Evolutionary conservation across 2,329 filamentous ascomycete species (phyloP), one percentile per base, ranked within the genome.

Genomic region (Cercospora brassicicola): DNA sequence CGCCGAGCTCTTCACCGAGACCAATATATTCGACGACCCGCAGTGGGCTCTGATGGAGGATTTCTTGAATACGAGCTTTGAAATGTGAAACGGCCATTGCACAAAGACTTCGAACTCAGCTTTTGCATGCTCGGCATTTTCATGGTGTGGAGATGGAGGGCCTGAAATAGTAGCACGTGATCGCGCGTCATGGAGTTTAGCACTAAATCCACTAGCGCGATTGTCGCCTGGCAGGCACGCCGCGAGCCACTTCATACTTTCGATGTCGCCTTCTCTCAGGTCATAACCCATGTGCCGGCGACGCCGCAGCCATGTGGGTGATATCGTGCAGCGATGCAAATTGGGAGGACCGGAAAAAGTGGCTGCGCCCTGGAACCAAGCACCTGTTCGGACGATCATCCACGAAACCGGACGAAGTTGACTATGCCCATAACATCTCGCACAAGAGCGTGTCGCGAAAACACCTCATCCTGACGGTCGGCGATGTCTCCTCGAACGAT

Each of bases 391-490:
- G 94, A 65, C 89, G 94, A 71, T 93, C 91, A 42, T 86, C 91
- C 75, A 84, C 88, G 88, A 75, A 69, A 39, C 71, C 64, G 13
- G 53, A 66, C 31, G 59, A 75, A 53, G 74, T 84, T 73, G 84
- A 77, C 30, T 76, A 76, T 23, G 67, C 88, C 2, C 88, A 91
- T 72, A 88, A 87, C 26, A 91, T 97, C 72, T 87, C 90, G 5
- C 87, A 95, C 75, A 92, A 91, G 75, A 91, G 90, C 0, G 91
- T 99, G 59, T 99, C 95, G 33, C 87, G 94, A 66, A 92, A 95
- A 76, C 95, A 99, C 80, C 82, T 97, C 71, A 89, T 89, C 33
- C 89, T 99, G 61, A 85, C 88, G 51, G 88, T 98, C 6, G 88
- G 86, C 57, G 74, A 81, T 0, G 90, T 94, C 42, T 81, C 83